A percentile compares a stretch with the other conserved stretches of the same genome.
phyloP scores from a whole-genome alignment of 2,329 filamentous ascomycete species.

The Colletotrichum spinosum region DNA sequence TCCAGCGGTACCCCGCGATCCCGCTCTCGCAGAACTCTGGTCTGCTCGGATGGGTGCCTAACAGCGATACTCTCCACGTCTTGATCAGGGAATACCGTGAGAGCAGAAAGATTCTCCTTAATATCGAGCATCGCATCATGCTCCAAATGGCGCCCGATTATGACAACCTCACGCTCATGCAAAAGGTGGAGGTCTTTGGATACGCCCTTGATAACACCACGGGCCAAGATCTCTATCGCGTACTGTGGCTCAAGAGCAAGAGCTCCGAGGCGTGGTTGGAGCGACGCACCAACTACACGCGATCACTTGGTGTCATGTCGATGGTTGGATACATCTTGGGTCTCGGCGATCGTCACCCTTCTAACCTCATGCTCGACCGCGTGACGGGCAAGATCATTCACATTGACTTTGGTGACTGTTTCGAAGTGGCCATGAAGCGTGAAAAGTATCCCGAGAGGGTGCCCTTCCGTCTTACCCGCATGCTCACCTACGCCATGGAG shows the following conservation, averaged over 20 bases:
- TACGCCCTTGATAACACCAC: slow-evolving; percentile 99
- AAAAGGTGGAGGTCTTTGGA: slow-evolving; percentile 99
- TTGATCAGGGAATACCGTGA: slow-evolving; percentile 98
- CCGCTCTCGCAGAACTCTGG: slow-evolving; percentile 96
- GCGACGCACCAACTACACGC: slow-evolving; percentile 97
- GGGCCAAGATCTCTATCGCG: slow-evolving; percentile 96
- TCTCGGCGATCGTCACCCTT: slow-evolving; percentile 95
- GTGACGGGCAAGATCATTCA: slow-evolving; percentile 97
- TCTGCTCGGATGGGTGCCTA: slow-evolving; percentile 94
- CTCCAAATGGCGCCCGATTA: slow-evolving; percentile 99
- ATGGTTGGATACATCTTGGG: slow-evolving; percentile 99
- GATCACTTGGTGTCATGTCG: slow-evolving; percentile 98
- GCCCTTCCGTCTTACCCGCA: slow-evolving; percentile 96
- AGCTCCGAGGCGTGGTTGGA: slow-evolving; percentile 98
- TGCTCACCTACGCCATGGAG: slow-evolving; percentile 99
- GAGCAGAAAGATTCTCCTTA: slow-evolving; percentile 95
- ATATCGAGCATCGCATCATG: slow-evolving; percentile 99
- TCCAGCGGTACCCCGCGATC: slow-evolving; percentile 96
- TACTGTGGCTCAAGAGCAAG: slow-evolving; percentile 99
- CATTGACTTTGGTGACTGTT: slow-evolving; percentile 99
- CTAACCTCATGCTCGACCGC: slow-evolving; percentile 96
- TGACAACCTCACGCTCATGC: slow-evolving; percentile 98
- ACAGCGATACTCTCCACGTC: slow-evolving; percentile 96
- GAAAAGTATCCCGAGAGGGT: slow-evolving; percentile 99
- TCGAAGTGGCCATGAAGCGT: slow-evolving; percentile 99